Conservation (phyloP, 371 early-diverging fungal genomes). For the Syncephalastrum racemosum region DNA sequence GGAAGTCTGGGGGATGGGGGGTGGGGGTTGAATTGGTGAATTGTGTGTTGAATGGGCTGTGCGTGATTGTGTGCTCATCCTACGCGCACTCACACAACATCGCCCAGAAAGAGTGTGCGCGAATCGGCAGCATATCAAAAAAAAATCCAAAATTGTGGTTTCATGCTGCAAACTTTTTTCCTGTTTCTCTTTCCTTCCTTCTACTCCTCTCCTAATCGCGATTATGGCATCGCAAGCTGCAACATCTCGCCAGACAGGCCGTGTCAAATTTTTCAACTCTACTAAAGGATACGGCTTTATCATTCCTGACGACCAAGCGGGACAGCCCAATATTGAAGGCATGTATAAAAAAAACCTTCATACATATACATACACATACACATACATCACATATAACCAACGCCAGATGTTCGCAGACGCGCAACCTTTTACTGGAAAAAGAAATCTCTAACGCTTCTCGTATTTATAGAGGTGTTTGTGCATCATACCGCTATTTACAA, state of each 20-base stretch:
- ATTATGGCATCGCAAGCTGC: no score
- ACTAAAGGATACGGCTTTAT: slow-evolving; percentile 90
- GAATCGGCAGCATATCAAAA: no score
- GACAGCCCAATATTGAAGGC: slow-evolving; percentile 61
- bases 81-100: no score
- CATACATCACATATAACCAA: neutral
- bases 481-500: slow-evolving; percentile 86
- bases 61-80: no score
- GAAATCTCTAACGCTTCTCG: neutral
- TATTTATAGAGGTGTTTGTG: slow-evolving; percentile 71
- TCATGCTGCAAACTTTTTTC: slow-evolving; percentile 6
- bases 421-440: no score
- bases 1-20: no score
- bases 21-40: no score
- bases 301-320: slow-evolving; percentile 63
- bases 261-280: slow-evolving; percentile 87
- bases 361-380: neutral
- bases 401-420: neutral
- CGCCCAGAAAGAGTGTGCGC: no score
- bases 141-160: neutral
- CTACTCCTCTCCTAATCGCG: neutral
- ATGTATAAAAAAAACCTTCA: neutral
- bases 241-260: slow-evolving; percentile 57
- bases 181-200: slow-evolving; percentile 2
- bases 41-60: no score